Evolutionary conservation across 1,284 basidiomycete species (phyloP), one percentile per base, ranked within the genome.

Genomic region (Apiotrichum veenhuisii): DNA sequence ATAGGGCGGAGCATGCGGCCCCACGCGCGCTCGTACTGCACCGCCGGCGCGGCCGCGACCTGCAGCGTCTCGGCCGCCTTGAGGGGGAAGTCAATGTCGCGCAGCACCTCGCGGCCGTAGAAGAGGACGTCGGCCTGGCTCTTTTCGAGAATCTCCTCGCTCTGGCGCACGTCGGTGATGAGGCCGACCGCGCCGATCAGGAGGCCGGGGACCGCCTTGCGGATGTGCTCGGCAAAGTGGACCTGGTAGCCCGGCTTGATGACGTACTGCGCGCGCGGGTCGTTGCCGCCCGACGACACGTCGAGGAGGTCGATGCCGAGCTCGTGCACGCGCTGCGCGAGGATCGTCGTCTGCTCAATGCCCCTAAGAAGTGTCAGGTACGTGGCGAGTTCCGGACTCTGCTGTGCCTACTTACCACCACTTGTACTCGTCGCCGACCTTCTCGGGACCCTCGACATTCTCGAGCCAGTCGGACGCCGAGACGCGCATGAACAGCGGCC

Each of bases 381-480:
- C 34, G 5, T 22, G 43, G 17, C 30, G n/a, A n/a, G n/a, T n/a
- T n/a, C n/a, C n/a, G n/a, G n/a, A n/a, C 14, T 20, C 8, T 8
- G 7, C 5, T 25, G n/a, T 23, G 17, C 20, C 18, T 1, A 69
- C 70, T 61, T 48, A 75, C 76, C 76, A 77, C 70, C 71, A 77
- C 14, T 60, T 59, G 54, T 61, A 76, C 50, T 72, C 74, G 26
- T 25, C 46, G n/a, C 23, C 34, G 25, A 82, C 75, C 25, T 79
- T 78, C 59, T 76, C 76, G 18, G 69, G 64, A 0, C 84, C 71
- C 22, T 61, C 54, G 22, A 54, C 55, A 8, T 63, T 83, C 57
- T 86, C 84, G n/a, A 84, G 84, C 87, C 87, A 91, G 64, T 92
- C 88, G 4, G 81, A 82, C 11, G 86, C 88, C 62, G 84, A 86